Evolutionary conservation across 495 filamentous ascomycete species (phyloP), one percentile per base, ranked within the genome.

Genomic region (Penicillium canescens): DNA sequence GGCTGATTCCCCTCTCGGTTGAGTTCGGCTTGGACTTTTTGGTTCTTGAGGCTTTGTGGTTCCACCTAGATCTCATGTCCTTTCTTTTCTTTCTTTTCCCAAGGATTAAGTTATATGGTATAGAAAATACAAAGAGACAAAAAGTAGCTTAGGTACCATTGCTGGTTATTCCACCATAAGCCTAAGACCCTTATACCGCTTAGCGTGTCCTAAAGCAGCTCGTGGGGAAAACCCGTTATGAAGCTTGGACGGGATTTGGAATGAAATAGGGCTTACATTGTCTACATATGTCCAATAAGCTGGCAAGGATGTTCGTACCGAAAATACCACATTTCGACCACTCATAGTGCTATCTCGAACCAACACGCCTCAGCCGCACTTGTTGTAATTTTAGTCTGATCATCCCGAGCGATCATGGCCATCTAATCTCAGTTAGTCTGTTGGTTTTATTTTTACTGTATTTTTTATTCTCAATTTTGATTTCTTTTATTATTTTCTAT

Each of bases 341-440:
- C 8, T 31, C 31, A 20, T 14, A 16, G 47, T 51, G 38, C n/a
- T 46, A 38, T 21, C n/a, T 18, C n/a, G 10, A 31, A 23, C 26
- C 24, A 46, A 48, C 36, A 16, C 59, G 56, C 57, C 63, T 66
- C 63, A 66, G 63, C 63, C 63, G 63, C 63, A 66, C 42, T 34
- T 12, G 31, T 47, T 46, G 53, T 56, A 56, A 60, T 47, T 52
- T 56, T 60, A 60, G 57, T 49, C 44, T 67, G 64, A 67, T 67
- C 64, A 54, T 67, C 64, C 64, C 64, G 63, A 57, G 55, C 56
- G 60, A 63, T 63, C 60, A 60, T 55, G 56, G 46, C 59, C 59
- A 65, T 65, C 59, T 59, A 59, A 62, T 51, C 59, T 59, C 52
- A 49, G 45, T 41, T 31, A 44, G 14, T 37, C 35, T 51, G 53